phyloP scores from a whole-genome alignment of 371 early-diverging fungal genomes.

The Paraphysoderma sedebokerense region DNA sequence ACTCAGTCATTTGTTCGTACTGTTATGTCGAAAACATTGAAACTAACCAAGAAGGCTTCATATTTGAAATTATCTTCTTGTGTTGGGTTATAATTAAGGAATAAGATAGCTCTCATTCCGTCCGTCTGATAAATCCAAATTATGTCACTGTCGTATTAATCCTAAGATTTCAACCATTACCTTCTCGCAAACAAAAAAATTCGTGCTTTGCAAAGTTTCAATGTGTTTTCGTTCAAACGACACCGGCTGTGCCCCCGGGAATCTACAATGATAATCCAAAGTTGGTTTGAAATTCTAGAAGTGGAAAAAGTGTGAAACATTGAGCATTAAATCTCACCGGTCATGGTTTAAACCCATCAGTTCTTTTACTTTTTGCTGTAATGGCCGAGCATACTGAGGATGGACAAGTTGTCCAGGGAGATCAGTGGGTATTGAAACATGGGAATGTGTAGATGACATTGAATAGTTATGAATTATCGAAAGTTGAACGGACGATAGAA shows the following conservation, averaged over 20 bases:
- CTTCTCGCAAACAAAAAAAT: conserved; percentile 81
- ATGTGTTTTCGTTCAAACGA: conserved; percentile 48
- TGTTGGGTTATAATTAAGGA: conserved; percentile 20
- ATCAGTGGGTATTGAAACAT: too few relatives aligned
- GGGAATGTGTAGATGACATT: too few relatives aligned
- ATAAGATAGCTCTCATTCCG: conserved; percentile 59
- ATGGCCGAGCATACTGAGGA: too few relatives aligned
- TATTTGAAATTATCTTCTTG: conserved; percentile 33
- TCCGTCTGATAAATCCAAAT: conserved; percentile 27
- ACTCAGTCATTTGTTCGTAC: not conserved
- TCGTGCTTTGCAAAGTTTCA: conserved; percentile 41
- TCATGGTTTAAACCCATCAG: too few relatives aligned
- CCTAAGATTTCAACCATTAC: not conserved
- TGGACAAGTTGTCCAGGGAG: too few relatives aligned
- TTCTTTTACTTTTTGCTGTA: too few relatives aligned
- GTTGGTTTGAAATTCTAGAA: too few relatives aligned
- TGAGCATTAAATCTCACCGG: too few relatives aligned
- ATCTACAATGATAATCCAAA: too few relatives aligned
- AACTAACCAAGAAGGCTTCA: conserved; percentile 39
- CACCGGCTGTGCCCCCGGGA: conserved; percentile 83
- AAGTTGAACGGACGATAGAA: too few relatives aligned
- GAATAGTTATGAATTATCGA: too few relatives aligned
- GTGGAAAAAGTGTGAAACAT: too few relatives aligned
- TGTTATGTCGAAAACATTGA: not conserved
- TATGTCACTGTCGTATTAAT: not conserved